Base-by-base conservation (phyloP, 75 land plant genomes). In the Picea glauca region DNA sequence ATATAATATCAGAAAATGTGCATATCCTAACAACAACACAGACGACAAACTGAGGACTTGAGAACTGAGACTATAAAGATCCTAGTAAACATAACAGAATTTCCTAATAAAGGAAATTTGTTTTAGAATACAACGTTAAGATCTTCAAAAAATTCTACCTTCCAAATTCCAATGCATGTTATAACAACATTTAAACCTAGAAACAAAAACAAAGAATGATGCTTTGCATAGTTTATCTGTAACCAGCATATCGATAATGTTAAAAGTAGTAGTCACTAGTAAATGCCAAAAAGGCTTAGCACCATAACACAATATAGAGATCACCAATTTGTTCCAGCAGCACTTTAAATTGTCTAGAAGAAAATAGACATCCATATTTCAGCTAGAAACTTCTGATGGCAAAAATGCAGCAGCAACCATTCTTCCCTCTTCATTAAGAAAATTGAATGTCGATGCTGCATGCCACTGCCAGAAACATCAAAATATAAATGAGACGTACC, bases 341-440 rank as follows among this genome's bases (percentile, higher is more conserved):
- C 40, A 15, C 54, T 70, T 1, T 38, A 17, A 8, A 43, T 38
- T 70, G 5, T 40, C 23, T 17, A 65, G 56, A 65, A 30, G 30
- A 65, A 63, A 63, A 65, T 13, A 13, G 67, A 31, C 67, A 13
- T 67, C 17, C 61, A 57, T 21, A n/a, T 75, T 56, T 57, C 32
- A 75, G 77, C 60, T 17, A 30, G 75, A 57, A 80, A 85, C 85
- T 68, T 91, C 91, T 81, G 84, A 92, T 13, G 97, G 97, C 35
- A 94, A 67, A 77, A 94, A 74, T 33, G 97, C 97, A 40, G 90
- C 97, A 59, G 95, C 95, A 58, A 92, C 95, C 35, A 84, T 57
- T 76, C 97, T 84, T 30, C 97, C 97, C 85, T 94, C 97, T 77
- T 94, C 97, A 75, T 90, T 92, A 79, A 94, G 78, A 78, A 94